Conservation (phyloP, 78 protist genomes). For the Planoprotostelium fungivorum region DNA sequence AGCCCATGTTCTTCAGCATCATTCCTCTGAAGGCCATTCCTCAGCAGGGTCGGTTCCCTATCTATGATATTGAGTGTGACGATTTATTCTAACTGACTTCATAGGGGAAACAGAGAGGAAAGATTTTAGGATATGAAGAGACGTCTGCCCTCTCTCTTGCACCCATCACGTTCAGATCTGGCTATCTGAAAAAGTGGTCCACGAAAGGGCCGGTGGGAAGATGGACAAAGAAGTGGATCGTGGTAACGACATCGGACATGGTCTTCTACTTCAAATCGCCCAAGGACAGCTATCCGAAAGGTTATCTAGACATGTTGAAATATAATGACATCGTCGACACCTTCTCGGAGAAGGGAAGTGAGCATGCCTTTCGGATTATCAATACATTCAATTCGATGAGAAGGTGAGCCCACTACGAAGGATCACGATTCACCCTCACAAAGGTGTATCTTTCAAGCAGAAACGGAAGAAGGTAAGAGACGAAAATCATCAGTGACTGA, state of each 20-base stretch:
- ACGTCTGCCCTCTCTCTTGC: background rate
- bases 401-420: background rate
- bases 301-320: background rate
- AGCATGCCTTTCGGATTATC: background rate
- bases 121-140: background rate
- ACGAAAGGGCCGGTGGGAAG: background rate
- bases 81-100: too few relatives aligned
- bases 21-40: too few relatives aligned
- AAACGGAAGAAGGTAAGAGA: background rate
- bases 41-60: too few relatives aligned
- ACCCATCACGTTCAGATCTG: background rate
- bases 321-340: background rate
- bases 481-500: too few relatives aligned
- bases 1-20: too few relatives aligned
- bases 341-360: background rate
- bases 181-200: background rate
- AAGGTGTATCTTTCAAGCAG: background rate
- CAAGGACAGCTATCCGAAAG: background rate
- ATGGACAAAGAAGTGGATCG: background rate
- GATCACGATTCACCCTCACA: background rate
- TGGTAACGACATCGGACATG: background rate
- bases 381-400: background rate
- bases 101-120: background rate
- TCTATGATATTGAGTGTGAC: too few relatives aligned
- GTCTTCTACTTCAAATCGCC: background rate